These are phyloP conservation scores for Trichoderma citrinoviride DNA, from an alignment of 2,329 filamentous ascomycete species.

Conservation along the genomic window DNA sequence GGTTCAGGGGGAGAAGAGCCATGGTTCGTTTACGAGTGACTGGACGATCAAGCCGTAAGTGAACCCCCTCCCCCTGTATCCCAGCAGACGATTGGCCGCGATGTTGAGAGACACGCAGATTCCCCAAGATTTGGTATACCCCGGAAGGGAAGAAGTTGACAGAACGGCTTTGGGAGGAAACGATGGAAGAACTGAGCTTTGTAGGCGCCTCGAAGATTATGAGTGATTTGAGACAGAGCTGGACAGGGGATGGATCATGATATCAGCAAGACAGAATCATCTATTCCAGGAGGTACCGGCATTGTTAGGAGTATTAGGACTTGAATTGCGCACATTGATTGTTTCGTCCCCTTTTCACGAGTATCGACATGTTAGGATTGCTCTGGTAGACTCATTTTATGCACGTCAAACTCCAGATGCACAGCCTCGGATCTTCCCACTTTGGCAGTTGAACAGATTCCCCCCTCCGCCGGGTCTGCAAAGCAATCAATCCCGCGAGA, in stretches of 20 bases:
- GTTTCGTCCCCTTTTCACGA: too few relatives aligned
- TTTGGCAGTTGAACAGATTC: not conserved
- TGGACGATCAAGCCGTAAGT: conserved; percentile 1
- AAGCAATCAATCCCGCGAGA: not conserved
- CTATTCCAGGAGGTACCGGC: too few relatives aligned
- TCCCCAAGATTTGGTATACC: not conserved
- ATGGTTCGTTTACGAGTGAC: not conserved
- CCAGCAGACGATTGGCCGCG: too few relatives aligned
- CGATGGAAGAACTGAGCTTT: not conserved
- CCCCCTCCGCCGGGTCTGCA: too few relatives aligned
- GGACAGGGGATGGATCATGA: not conserved
- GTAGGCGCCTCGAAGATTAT: not conserved
- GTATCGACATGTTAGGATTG: too few relatives aligned
- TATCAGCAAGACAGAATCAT: not conserved
- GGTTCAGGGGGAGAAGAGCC: not conserved
- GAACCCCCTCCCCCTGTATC: not conserved
- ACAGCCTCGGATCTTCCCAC: not conserved
- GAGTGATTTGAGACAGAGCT: not conserved
- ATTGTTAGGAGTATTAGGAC: too few relatives aligned
- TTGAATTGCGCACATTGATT: too few relatives aligned
- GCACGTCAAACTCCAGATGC: not conserved
- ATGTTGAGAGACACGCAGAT: not conserved
- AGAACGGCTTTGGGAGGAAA: not conserved
- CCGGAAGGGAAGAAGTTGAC: not conserved
- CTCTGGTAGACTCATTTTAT: too few relatives aligned